Evolutionary conservation across 2,329 filamentous ascomycete species (phyloP).

Genomic region (Exophiala oligosperma): DNA sequence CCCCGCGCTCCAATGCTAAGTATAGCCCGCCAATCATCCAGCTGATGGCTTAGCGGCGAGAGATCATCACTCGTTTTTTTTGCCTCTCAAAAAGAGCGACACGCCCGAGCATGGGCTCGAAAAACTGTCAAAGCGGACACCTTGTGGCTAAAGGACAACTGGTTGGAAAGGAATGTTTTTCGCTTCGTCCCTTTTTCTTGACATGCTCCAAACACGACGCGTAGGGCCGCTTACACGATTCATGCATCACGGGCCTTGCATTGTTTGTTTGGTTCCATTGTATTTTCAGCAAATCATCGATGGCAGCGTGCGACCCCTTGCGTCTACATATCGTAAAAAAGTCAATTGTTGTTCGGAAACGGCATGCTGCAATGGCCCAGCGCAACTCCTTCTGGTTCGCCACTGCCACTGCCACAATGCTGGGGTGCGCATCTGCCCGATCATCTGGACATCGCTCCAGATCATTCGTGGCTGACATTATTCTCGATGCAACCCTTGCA

Average conservation of each 20-base stretch:
- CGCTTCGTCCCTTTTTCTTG: background rate
- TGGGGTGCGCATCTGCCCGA: background rate
- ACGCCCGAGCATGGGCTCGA: slow-evolving; percentile 2
- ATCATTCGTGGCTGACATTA: background rate
- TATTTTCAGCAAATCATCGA: background rate
- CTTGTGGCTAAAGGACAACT: background rate
- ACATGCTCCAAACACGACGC: background rate
- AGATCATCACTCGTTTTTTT: background rate
- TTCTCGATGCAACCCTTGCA: background rate
- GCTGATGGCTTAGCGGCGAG: background rate
- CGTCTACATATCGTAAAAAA: background rate
- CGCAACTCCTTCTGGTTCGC: background rate
- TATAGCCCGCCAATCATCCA: slow-evolving; percentile 8
- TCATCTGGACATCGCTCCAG: background rate
- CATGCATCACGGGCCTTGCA: background rate
- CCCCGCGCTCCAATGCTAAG: slow-evolving; percentile 8
- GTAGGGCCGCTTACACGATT: background rate
- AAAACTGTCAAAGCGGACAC: slow-evolving; percentile 4
- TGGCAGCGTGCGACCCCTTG: background rate
- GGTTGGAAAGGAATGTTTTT: background rate
- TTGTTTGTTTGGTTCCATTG: background rate
- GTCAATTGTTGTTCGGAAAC: background rate
- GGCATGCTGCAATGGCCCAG: background rate
- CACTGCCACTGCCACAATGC: slow-evolving; percentile 4
- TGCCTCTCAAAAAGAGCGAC: slow-evolving; percentile 5